phyloP scores from a whole-genome alignment of 2,329 filamentous ascomycete genomes.

The Sphaerulina vaccinii region DNA sequence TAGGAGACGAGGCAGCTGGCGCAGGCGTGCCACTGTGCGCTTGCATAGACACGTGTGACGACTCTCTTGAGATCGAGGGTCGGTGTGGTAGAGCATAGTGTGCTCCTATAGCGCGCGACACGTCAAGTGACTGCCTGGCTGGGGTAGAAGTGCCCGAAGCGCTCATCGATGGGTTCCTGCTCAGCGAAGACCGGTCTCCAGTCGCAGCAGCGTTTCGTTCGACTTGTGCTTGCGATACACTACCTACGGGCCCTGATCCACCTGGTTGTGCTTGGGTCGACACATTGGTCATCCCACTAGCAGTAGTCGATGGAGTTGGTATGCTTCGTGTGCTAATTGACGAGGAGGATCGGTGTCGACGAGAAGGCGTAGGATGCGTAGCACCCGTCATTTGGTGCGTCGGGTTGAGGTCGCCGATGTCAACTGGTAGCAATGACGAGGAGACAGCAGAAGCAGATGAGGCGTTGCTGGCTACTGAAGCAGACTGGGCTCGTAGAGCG shows the following conservation, averaged over 20 bases:
- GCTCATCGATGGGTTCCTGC: slow-evolving; percentile 36
- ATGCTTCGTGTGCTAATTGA: slow-evolving; percentile 33
- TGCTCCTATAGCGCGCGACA: slow-evolving; percentile 22
- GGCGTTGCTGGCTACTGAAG: slow-evolving; percentile 60
- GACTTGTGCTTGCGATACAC: slow-evolving; percentile 37
- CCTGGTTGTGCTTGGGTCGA: slow-evolving; percentile 28
- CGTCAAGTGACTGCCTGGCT: slow-evolving; percentile 34
- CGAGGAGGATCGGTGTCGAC: slow-evolving; percentile 47
- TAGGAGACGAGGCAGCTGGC: slow-evolving; percentile 18
- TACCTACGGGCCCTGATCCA: slow-evolving; percentile 25
- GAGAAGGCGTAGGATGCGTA: slow-evolving; percentile 54
- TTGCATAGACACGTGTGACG: slow-evolving; percentile 28
- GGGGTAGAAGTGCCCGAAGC: slow-evolving; percentile 39
- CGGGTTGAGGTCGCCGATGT: slow-evolving; percentile 49
- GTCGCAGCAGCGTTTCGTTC: slow-evolving; percentile 37
- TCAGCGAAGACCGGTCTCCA: slow-evolving; percentile 26
- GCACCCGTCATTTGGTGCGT: slow-evolving; percentile 48
- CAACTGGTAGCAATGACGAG: slow-evolving; percentile 42
- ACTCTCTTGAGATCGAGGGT: slow-evolving; percentile 35
- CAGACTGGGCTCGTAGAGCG: slow-evolving; percentile 68
- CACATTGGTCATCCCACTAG: slow-evolving; percentile 17
- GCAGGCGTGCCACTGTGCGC: slow-evolving; percentile 30
- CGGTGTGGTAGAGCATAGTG: slow-evolving; percentile 35
- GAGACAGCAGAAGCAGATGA: slow-evolving; percentile 54
- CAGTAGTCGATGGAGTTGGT: slow-evolving; percentile 28